phyloP scores from a whole-genome alignment of 139 green algal species.

The Micractinium conductrix region DNA sequence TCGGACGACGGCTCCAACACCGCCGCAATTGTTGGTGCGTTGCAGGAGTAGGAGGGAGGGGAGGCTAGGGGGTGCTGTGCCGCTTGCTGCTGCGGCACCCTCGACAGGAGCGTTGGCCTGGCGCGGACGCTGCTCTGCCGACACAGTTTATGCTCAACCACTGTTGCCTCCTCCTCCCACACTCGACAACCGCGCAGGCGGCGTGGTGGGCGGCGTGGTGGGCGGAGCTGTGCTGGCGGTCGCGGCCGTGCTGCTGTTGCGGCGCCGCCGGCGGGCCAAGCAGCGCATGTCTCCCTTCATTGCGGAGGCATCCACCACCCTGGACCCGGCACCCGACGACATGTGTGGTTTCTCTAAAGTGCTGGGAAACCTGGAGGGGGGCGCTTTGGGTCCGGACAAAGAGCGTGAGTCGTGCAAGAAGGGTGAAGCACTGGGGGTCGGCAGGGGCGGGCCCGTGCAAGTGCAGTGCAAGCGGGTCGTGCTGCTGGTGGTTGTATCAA shows the following conservation, averaged over 20 bases:
- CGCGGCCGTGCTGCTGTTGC: neutral
- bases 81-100: no score
- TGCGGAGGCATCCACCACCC: neutral
- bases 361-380: neutral
- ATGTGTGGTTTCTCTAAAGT: neutral
- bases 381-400: neutral
- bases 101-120: no score
- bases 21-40: conserved; percentile 9
- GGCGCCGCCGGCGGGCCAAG: conserved; percentile 3
- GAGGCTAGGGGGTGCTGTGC: no score
- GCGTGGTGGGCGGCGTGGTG: conserved; percentile 17
- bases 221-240: neutral
- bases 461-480: neutral
- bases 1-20: neutral
- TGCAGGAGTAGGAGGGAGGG: no score
- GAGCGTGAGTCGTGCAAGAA: neutral
- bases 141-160: no score
- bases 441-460: neutral
- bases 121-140: no score
- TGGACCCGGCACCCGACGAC: neutral
- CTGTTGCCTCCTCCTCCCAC: no score
- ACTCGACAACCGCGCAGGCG: no score
- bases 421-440: neutral
- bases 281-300: conserved; percentile 33
- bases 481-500: neutral